Evolutionary conservation across 2,329 filamentous ascomycete species (phyloP).

Genomic region (Didymosphaeria variabile): DNA sequence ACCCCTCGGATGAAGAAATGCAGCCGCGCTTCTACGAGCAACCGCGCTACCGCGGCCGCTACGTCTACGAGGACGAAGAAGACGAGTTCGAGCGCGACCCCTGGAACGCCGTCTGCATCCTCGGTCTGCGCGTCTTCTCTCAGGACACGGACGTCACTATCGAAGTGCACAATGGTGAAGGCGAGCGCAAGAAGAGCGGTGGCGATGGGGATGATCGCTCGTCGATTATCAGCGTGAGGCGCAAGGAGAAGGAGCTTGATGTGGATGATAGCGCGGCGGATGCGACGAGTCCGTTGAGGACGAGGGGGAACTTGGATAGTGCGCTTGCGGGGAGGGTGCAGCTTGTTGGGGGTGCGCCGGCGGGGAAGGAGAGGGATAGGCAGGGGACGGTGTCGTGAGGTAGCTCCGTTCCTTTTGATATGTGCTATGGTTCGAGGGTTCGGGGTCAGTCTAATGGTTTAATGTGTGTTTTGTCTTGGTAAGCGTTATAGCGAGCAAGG

Average conservation of each 20-base stretch:
- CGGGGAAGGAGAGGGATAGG: slow-evolving; percentile 37
- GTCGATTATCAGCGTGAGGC: slow-evolving; percentile 34
- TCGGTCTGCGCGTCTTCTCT: slow-evolving; percentile 67
- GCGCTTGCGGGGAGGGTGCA: slow-evolving; percentile 34
- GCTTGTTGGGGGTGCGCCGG: slow-evolving; percentile 40
- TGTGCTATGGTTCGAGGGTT: not conserved
- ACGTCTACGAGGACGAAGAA: slow-evolving; percentile 45
- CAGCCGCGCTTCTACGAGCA: slow-evolving; percentile 33
- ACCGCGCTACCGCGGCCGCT: slow-evolving; percentile 24
- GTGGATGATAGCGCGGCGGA: slow-evolving; percentile 53
- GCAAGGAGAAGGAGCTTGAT: slow-evolving; percentile 48
- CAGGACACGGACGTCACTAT: slow-evolving; percentile 62
- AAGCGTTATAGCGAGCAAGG: slow-evolving; percentile 7
- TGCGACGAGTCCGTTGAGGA: slow-evolving; percentile 48
- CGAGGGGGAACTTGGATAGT: slow-evolving; percentile 39
- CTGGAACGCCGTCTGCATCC: slow-evolving; percentile 70
- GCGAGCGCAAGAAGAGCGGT: slow-evolving; percentile 33
- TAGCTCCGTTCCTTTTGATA: not conserved
- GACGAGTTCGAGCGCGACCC: slow-evolving; percentile 60
- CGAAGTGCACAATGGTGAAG: slow-evolving; percentile 57
- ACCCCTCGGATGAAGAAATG: slow-evolving; percentile 30
- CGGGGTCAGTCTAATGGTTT: not conserved
- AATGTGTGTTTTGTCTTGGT: not conserved
- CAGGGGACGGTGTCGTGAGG: slow-evolving; percentile 40
- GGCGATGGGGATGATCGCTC: slow-evolving; percentile 39